These are phyloP conservation scores for Blastobotrys mokoenaii DNA, from an alignment of 805 yeast genomes.

Conservation along the genomic window DNA sequence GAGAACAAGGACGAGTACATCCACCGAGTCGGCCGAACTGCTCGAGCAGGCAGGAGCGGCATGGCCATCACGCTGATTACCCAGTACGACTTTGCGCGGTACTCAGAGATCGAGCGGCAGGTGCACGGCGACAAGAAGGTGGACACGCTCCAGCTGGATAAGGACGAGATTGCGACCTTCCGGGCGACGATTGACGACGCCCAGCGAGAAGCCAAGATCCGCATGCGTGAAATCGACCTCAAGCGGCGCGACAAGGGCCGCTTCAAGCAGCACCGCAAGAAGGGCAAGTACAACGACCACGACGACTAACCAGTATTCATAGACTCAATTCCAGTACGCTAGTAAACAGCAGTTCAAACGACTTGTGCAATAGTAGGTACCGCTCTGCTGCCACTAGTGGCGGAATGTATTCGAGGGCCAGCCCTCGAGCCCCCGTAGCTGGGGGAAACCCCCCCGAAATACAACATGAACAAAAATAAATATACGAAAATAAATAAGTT, in stretches of 20 bases:
- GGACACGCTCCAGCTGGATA: conserved; percentile 43
- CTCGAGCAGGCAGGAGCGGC: conserved; percentile 93
- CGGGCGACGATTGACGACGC: conserved; percentile 89
- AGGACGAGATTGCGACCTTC: conserved; percentile 64
- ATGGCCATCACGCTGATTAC: conserved; percentile 78
- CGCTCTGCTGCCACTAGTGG: no score
- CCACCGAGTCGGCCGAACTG: conserved; percentile 97
- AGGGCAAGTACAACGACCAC: not conserved
- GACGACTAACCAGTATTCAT: not conserved
- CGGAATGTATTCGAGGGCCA: no score
- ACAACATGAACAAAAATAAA: no score
- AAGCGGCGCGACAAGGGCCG: conserved; percentile 29
- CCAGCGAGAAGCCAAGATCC: conserved; percentile 77
- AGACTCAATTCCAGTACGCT: no score
- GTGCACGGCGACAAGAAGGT: conserved; percentile 54
- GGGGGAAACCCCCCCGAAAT: no score
- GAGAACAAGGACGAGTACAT: conserved; percentile 94
- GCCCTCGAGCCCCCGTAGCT: no score
- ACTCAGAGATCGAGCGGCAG: conserved; percentile 81
- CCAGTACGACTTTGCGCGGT: conserved; percentile 87
- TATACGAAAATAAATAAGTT: no score
- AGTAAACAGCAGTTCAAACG: no score
- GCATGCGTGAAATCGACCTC: conserved; percentile 60
- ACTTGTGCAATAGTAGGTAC: no score
- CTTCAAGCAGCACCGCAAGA: conserved; percentile 19